Conservation (phyloP, 495 filamentous ascomycete species). For the Daldinia concentrica region DNA sequence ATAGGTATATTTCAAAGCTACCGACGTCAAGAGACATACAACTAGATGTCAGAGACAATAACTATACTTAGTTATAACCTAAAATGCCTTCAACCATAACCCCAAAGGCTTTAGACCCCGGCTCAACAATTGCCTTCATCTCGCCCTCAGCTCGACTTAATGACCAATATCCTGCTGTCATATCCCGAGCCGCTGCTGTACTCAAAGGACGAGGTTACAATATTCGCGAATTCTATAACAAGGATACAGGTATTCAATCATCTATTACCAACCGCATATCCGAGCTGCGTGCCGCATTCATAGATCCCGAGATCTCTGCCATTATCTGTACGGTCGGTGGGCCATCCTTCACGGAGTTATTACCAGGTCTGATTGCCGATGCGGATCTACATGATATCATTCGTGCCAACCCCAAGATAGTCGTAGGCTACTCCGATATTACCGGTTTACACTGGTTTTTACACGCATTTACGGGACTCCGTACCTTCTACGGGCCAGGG, state of each 20-base stretch:
- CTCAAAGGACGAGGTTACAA: background rate
- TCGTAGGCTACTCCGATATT: conserved; percentile 45
- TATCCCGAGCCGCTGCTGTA: background rate
- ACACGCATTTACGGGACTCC: conserved; percentile 42
- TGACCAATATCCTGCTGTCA: background rate
- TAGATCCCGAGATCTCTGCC: background rate
- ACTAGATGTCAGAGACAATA: too few relatives aligned
- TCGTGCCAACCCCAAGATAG: background rate
- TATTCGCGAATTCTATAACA: background rate
- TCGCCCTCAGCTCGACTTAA: background rate
- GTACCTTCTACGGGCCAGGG: conserved; percentile 51
- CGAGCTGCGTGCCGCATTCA: background rate
- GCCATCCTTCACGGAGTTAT: background rate
- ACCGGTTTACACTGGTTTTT: conserved; percentile 50
- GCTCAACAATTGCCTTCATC: background rate
- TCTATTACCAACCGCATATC: background rate
- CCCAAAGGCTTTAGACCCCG: background rate
- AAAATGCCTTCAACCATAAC: background rate
- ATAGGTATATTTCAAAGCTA: too few relatives aligned
- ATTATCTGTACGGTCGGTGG: background rate
- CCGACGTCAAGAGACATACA: too few relatives aligned
- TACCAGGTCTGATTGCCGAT: background rate
- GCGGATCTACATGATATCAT: background rate
- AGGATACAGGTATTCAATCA: background rate
- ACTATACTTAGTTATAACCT: background rate